Conservation (phyloP, 495 filamentous ascomycete species). For the Hypoxylon intermedium region DNA sequence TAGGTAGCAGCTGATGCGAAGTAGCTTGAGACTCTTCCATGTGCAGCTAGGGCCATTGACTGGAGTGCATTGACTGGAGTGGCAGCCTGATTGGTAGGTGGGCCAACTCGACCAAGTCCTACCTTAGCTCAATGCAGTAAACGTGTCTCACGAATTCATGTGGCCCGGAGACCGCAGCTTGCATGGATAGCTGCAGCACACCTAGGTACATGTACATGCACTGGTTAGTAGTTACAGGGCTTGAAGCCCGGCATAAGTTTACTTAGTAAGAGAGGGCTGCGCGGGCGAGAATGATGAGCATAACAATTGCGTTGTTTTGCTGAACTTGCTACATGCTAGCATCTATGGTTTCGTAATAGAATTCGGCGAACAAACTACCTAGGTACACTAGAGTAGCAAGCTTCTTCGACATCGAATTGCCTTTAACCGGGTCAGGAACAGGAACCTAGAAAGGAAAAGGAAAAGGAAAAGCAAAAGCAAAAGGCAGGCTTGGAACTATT, state of each 20-base stretch:
- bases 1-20: conserved; percentile 34
- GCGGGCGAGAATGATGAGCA: no score
- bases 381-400: no score
- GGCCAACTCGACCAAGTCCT: conserved; percentile 32
- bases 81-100: conserved; percentile 11
- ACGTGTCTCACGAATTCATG: conserved; percentile 39
- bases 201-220: conserved; percentile 11
- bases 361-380: no score
- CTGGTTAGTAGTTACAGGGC: background rate
- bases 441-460: no score
- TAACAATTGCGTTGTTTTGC: no score
- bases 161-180: conserved; percentile 29
- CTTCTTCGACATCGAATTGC: no score
- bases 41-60: background rate
- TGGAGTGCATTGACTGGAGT: conserved; percentile 8
- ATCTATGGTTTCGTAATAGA: no score
- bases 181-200: conserved; percentile 17
- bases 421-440: no score
- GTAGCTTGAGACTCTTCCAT: background rate
- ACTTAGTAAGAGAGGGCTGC: conserved; percentile 23
- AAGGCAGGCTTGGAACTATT: no score
- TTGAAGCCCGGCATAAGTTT: conserved; percentile 15
- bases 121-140: conserved; percentile 36
- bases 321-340: no score
- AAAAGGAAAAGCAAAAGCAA: no score